Evolutionary conservation across 805 yeast species (phyloP), one percentile per base, ranked within the genome.

Genomic region (Millerozyma miso): DNA sequence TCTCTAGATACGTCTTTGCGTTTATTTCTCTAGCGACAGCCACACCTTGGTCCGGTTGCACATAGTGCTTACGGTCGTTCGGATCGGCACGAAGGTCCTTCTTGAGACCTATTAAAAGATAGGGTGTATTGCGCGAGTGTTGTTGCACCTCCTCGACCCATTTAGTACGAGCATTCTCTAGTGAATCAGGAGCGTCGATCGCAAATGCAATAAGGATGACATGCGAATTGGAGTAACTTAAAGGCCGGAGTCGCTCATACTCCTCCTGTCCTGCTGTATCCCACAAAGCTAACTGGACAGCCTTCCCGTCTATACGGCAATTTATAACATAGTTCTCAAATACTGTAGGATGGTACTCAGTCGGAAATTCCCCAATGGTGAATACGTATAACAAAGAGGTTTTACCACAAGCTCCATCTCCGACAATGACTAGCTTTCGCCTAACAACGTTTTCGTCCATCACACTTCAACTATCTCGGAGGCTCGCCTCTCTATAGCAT

Each of bases 181-280:
- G 67, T 0, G 96, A 86, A 53, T 90, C 97, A 1, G 88, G 89
- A 19, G 80, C 81, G 59, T 90, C 87, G 15, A 89, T 70, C 0
- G 97, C 88, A 65, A 86, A 90, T 0, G 91, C 97, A 41, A 89
- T 83, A 42, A 89, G 67, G 40, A 90, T 83, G 43, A 87, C 85
- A 61, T 90, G 86, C 2, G 97, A 95, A 54, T 87, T 84, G 8
- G 90, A 79, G 57, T 90, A 90, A 17, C 95, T 85, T 50, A 90
- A 69, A 0, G 97, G 97, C 47, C 97, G 77, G 45, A 90, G 69
- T 45, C 97, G 69, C 59, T 89, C 97, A 59, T 89, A 89, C 63
- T 89, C 97, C 67, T 89, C 97, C 65, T 89, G 97, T 2, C 97
- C 97, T 2, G 97, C 97, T 1, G 97, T 89, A 60, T 89, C 97